phyloP scores from a whole-genome alignment of 306 rosid genomes.

The Hippophae gyantsensis region DNA sequence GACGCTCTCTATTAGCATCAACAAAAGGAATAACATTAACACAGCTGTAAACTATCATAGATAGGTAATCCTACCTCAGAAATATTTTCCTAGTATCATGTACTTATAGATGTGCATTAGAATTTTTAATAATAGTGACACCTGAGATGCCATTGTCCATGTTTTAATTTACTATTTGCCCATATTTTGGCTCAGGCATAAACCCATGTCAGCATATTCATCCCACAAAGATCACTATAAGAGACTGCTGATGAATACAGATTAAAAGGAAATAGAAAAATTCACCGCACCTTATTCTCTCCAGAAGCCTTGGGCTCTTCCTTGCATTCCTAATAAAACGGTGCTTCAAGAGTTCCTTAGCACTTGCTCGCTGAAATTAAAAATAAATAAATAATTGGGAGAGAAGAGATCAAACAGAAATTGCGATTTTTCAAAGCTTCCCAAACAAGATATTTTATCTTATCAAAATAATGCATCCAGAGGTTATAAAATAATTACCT shows the following conservation, averaged over 20 bases:
- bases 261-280: too few relatives aligned
- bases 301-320: constrained; percentile 78
- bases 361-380: constrained; percentile 79
- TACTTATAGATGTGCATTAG: constrained; percentile 3
- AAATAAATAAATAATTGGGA: constrained; percentile 9
- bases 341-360: constrained; percentile 90
- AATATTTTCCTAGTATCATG: constrained; percentile 11
- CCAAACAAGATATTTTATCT: neutral
- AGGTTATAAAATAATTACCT: constrained; percentile 45
- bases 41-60: constrained; percentile 16
- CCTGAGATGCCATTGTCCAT: constrained; percentile 5
- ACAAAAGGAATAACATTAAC: constrained; percentile 25
- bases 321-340: constrained; percentile 83
- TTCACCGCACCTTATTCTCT: constrained; percentile 72
- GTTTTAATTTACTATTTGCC: neutral
- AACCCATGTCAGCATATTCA: too few relatives aligned
- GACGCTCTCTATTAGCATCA: constrained; percentile 72
- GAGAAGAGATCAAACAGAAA: constrained; percentile 3
- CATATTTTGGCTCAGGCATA: too few relatives aligned
- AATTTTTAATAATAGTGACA: constrained; percentile 8
- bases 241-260: too few relatives aligned
- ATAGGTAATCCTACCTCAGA: constrained; percentile 3
- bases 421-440: too few relatives aligned
- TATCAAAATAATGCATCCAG: neutral
- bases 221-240: too few relatives aligned